Percentiles rank a stretch among this genome's conserved stretches.
Conservation (phyloP, 495 filamentous ascomycete species). For the Corynascus novoguineensis region DNA sequence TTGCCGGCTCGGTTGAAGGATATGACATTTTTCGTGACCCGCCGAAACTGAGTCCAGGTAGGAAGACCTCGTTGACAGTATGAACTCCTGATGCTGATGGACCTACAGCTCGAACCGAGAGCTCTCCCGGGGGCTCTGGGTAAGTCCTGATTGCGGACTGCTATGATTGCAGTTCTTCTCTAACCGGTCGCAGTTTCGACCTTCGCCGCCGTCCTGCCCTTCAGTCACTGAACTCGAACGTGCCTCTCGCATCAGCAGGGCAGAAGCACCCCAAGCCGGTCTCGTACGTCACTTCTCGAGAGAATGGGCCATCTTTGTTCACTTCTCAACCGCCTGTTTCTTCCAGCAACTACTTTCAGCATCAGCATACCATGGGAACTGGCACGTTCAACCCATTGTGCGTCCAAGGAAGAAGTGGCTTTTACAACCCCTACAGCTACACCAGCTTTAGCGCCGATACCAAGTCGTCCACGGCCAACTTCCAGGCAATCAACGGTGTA, state of each 20-base stretch:
- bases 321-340: constrained; percentile 17
- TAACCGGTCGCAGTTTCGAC: constrained; percentile 18
- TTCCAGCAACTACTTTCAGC: constrained; percentile 29
- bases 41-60: constrained; percentile 28
- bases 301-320: constrained; percentile 15
- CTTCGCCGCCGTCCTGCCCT: constrained; percentile 24
- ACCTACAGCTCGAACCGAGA: constrained; percentile 24
- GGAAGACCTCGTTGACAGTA: neutral
- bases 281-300: constrained; percentile 17
- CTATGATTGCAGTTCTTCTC: neutral
- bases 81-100: constrained; percentile 1
- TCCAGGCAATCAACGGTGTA: constrained; percentile 23
- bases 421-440: constrained; percentile 31
- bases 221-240: constrained; percentile 24
- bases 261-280: constrained; percentile 14
- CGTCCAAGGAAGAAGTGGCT: constrained; percentile 31
- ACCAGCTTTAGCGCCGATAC: constrained; percentile 26
- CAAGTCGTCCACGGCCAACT: constrained; percentile 24
- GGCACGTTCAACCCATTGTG: constrained; percentile 42
- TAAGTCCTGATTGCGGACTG: constrained; percentile 10
- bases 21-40: constrained; percentile 35
- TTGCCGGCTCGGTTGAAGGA: constrained; percentile 15
- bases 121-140: constrained; percentile 27
- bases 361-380: constrained; percentile 28
- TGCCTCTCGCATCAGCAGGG: constrained; percentile 9